phyloP scores from a whole-genome alignment of 257 asterid genomes.

The Fraxinus americana region DNA sequence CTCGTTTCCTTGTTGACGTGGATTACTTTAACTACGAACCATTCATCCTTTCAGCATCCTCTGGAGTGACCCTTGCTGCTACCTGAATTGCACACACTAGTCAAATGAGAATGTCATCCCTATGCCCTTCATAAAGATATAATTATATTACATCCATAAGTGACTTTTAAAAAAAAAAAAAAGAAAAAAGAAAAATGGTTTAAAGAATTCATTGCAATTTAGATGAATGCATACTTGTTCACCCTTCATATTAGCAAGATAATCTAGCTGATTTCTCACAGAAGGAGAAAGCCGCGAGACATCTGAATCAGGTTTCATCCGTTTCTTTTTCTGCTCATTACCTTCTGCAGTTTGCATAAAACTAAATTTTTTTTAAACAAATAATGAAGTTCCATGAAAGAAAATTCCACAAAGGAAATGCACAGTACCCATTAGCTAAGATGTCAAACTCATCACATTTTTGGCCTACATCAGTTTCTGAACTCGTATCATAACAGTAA shows the following conservation, averaged over 20 bases:
- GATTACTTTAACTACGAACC: slow-evolving; percentile 92
- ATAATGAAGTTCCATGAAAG: neutral
- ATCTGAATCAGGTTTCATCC: slow-evolving; percentile 80
- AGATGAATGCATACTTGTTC: slow-evolving; percentile 67
- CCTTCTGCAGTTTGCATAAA: slow-evolving; percentile 58
- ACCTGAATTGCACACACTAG: slow-evolving; percentile 49
- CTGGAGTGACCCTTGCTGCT: slow-evolving; percentile 90
- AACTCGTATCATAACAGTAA: neutral
- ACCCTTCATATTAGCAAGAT: slow-evolving; percentile 86
- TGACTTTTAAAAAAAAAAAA: neutral
- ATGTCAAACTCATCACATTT: slow-evolving; percentile 4
- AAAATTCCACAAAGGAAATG: slow-evolving; percentile 4
- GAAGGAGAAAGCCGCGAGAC: slow-evolving; percentile 63
- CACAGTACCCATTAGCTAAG: neutral
- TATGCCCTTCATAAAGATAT: slow-evolving; percentile 4
- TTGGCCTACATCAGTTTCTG: slow-evolving; percentile 15
- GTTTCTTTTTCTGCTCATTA: slow-evolving; percentile 85
- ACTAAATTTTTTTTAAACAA: slow-evolving; percentile 24
- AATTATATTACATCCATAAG: neutral
- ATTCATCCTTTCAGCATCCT: slow-evolving; percentile 91
- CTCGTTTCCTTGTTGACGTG: slow-evolving; percentile 88
- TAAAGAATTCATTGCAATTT: neutral
- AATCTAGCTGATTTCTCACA: slow-evolving; percentile 67
- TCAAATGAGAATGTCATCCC: slow-evolving; percentile 6
- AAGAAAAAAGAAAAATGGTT: no score